A percentile compares a stretch with the other conserved stretches of the same genome.
phyloP scores from a whole-genome alignment of 2,329 filamentous ascomycete species.

The Corynespora cassiicola region DNA sequence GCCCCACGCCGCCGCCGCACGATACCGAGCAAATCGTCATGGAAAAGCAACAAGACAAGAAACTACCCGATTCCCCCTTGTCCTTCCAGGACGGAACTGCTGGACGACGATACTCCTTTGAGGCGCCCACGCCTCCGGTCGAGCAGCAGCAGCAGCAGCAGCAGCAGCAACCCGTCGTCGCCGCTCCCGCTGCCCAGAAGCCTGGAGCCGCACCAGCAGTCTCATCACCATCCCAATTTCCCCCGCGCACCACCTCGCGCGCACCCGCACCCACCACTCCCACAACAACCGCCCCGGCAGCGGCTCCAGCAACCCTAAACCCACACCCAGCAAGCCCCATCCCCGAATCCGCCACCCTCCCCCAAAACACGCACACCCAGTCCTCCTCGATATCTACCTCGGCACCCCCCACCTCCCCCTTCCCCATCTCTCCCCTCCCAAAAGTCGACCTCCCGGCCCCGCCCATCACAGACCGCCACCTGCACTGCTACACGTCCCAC shows the following conservation, averaged over 20 bases:
- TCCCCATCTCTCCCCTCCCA: slow-evolving; percentile 30
- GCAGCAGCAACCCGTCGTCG: slow-evolving; percentile 7
- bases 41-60: too few relatives aligned
- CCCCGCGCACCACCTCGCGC: slow-evolving; percentile 3
- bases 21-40: slow-evolving; percentile 23
- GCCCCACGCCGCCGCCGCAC: slow-evolving; percentile 35
- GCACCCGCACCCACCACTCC: slow-evolving; percentile 1
- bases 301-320: too few relatives aligned
- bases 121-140: too few relatives aligned
- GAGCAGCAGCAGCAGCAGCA: slow-evolving; percentile 6
- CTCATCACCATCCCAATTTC: slow-evolving; percentile 1
- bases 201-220: slow-evolving; percentile 2
- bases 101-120: too few relatives aligned
- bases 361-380: too few relatives aligned
- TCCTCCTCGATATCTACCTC: too few relatives aligned
- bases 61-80: too few relatives aligned
- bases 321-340: slow-evolving; percentile 1
- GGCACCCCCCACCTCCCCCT: slow-evolving; percentile 5
- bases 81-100: too few relatives aligned
- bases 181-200: not conserved
- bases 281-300: slow-evolving; percentile 3
- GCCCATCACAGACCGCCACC: slow-evolving; percentile 36
- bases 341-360: slow-evolving; percentile 2
- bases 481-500: slow-evolving; percentile 42
- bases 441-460: slow-evolving; percentile 24